Conservation (phyloP, 108 stramenopile genomes). For the Bacterosira constricta region DNA sequence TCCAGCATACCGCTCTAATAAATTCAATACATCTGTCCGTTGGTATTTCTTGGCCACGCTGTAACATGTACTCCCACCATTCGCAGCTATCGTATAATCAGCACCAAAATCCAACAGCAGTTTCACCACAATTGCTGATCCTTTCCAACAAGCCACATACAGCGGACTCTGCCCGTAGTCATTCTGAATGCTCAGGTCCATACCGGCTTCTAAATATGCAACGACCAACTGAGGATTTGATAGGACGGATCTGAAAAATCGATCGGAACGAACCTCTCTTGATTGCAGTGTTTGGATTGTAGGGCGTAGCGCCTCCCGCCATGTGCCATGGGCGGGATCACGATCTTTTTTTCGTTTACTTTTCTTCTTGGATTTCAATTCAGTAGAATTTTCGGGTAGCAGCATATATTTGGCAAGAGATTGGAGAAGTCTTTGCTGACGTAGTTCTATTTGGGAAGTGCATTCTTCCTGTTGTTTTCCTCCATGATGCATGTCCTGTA, state of each 20-base stretch:
- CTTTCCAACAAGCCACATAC: slow-evolving; percentile 76
- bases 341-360: slow-evolving; percentile 40
- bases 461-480: not conserved
- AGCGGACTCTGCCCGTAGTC: slow-evolving; percentile 80
- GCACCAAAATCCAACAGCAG: slow-evolving; percentile 67
- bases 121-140: slow-evolving; percentile 43
- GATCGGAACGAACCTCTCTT: slow-evolving; percentile 73
- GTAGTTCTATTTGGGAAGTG: not conserved
- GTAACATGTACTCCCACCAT: slow-evolving; percentile 62
- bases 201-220: slow-evolving; percentile 64
- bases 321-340: slow-evolving; percentile 49
- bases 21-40: slow-evolving; percentile 29
- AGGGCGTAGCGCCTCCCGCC: slow-evolving; percentile 58
- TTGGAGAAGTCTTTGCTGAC: slow-evolving; percentile 23
- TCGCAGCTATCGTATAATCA: slow-evolving; percentile 48
- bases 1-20: slow-evolving; percentile 19
- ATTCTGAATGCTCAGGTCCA: slow-evolving; percentile 69
- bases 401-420: slow-evolving; percentile 50
- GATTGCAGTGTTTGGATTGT: slow-evolving; percentile 52
- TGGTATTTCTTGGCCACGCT: slow-evolving; percentile 31
- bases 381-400: slow-evolving; percentile 52
- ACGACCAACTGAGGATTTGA: slow-evolving; percentile 54
- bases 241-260: slow-evolving; percentile 66
- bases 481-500: not conserved
- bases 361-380: slow-evolving; percentile 57